Evolutionary conservation across 73 alveolate species (phyloP).

Genomic region (Paramecium pentaurelia): DNA sequence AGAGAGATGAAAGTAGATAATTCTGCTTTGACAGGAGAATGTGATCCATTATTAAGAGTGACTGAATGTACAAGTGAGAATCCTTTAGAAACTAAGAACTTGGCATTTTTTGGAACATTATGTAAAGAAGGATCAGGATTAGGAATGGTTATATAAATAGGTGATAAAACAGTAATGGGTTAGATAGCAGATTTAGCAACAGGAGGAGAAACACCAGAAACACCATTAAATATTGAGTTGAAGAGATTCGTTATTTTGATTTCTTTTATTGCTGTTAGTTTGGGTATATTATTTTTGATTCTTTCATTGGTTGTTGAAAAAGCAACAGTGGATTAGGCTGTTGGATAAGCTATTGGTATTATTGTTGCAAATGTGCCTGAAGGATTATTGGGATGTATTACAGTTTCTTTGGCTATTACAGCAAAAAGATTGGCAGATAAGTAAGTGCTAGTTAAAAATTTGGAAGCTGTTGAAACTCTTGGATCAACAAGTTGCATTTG

Average conservation of each 20-base stretch:
- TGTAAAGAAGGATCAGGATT: constrained; percentile 91
- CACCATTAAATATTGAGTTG: constrained; percentile 90
- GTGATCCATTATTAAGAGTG: constrained; percentile 67
- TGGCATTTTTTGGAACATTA: constrained; percentile 88
- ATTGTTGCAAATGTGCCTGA: constrained; percentile 97
- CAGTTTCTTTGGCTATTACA: constrained; percentile 91
- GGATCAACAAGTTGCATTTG: constrained; percentile 96
- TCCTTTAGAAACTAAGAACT: constrained; percentile 84
- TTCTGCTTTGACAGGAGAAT: constrained; percentile 96
- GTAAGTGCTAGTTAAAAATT: constrained; percentile 87
- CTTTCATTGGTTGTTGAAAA: constrained; percentile 80
- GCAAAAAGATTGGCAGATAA: constrained; percentile 91
- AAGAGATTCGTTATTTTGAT: constrained; percentile 89
- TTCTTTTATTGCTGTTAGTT: constrained; percentile 85
- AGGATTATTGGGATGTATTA: constrained; percentile 93
- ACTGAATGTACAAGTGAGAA: constrained; percentile 81
- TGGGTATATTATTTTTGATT: constrained; percentile 86
- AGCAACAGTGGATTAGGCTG: constrained; percentile 79
- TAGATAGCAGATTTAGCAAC: constrained; percentile 92
- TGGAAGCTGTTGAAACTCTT: constrained; percentile 93
- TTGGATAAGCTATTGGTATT: constrained; percentile 91
- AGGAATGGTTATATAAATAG: constrained; percentile 90
- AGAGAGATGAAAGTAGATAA: constrained; percentile 90
- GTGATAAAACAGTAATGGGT: constrained; percentile 92
- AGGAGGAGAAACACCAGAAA: constrained; percentile 81